A percentile compares a stretch with the other conserved stretches of the same genome.
Conservation (phyloP, 2,329 filamentous ascomycete species). For the Talaromyces rugulosus region DNA sequence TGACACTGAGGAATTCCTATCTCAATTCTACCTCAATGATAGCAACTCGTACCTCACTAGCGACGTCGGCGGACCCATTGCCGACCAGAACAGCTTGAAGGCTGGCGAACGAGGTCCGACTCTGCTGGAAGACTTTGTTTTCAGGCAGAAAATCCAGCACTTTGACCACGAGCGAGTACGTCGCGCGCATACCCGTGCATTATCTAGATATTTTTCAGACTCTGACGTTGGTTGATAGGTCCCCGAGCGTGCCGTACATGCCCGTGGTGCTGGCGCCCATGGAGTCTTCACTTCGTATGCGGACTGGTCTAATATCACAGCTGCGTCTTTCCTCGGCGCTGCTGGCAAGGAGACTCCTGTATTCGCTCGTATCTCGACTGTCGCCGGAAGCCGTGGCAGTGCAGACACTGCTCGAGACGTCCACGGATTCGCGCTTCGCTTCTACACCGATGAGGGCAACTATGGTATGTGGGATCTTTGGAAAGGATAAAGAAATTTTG, state of each 20-base stretch:
- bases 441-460: slow-evolving; percentile 71
- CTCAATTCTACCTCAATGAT: slow-evolving; percentile 50
- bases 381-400: slow-evolving; percentile 65
- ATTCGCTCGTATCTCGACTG: slow-evolving; percentile 71
- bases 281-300: slow-evolving; percentile 66
- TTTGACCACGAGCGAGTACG: slow-evolving; percentile 67
- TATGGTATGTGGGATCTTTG: slow-evolving; percentile 32
- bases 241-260: slow-evolving; percentile 65
- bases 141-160: slow-evolving; percentile 66
- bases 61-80: slow-evolving; percentile 65
- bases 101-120: slow-evolving; percentile 65
- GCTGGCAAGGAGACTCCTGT: slow-evolving; percentile 60
- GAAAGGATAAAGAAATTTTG: not conserved
- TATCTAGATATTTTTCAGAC: not conserved
- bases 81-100: slow-evolving; percentile 62
- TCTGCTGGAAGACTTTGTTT: slow-evolving; percentile 68
- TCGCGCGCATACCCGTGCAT: not conserved
- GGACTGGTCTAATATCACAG: slow-evolving; percentile 64
- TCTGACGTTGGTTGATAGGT: slow-evolving; percentile 33
- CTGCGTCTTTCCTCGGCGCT: slow-evolving; percentile 58
- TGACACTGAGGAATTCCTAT: slow-evolving; percentile 37
- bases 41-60: slow-evolving; percentile 56
- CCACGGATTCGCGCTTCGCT: slow-evolving; percentile 65
- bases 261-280: slow-evolving; percentile 63
- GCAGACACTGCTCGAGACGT: slow-evolving; percentile 69